A percentile compares a stretch with the other conserved stretches of the same genome.
Evolutionary conservation across 2,329 filamentous ascomycete species (phyloP).

Genomic region (Aureobasidium melanogenum): DNA sequence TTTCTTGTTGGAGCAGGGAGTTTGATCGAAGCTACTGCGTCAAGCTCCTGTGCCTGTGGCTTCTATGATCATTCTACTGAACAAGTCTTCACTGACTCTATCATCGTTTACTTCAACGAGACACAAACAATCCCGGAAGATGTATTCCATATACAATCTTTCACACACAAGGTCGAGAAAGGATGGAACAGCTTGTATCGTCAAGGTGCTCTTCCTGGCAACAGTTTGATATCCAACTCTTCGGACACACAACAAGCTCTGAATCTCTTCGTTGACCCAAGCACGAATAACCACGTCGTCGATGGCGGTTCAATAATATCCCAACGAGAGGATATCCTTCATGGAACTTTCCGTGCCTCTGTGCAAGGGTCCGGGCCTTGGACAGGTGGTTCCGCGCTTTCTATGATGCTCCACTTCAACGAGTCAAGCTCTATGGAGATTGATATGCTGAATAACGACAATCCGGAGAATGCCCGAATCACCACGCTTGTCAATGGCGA

Average conservation of each 20-base stretch:
- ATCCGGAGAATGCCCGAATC: conserved; percentile 29
- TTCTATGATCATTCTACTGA: conserved; percentile 33
- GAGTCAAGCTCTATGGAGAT: conserved; percentile 34
- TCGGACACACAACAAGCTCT: neutral
- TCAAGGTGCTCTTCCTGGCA: conserved; percentile 32
- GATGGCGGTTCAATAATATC: conserved; percentile 35
- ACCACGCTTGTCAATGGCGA: conserved; percentile 31
- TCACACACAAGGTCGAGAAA: conserved; percentile 36
- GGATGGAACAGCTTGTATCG: conserved; percentile 39
- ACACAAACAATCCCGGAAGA: conserved; percentile 26
- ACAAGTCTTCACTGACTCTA: conserved; percentile 37
- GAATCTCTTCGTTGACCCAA: neutral
- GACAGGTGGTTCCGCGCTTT: conserved; percentile 33
- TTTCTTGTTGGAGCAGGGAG: neutral
- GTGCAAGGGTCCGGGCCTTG: conserved; percentile 22
- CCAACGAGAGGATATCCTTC: conserved; percentile 37
- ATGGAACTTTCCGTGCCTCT: conserved; percentile 38
- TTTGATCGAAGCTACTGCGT: neutral
- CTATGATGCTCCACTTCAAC: conserved; percentile 40
- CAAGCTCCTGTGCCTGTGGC: conserved; percentile 34
- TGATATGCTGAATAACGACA: conserved; percentile 38
- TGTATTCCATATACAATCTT: conserved; percentile 31
- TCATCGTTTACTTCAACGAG: conserved; percentile 45
- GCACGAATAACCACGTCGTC: conserved; percentile 30
- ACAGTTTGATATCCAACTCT: conserved; percentile 28